A percentile compares a stretch with the other conserved stretches of the same genome.
phyloP scores from a whole-genome alignment of 169 alveolate species.

The Theileria parva region DNA sequence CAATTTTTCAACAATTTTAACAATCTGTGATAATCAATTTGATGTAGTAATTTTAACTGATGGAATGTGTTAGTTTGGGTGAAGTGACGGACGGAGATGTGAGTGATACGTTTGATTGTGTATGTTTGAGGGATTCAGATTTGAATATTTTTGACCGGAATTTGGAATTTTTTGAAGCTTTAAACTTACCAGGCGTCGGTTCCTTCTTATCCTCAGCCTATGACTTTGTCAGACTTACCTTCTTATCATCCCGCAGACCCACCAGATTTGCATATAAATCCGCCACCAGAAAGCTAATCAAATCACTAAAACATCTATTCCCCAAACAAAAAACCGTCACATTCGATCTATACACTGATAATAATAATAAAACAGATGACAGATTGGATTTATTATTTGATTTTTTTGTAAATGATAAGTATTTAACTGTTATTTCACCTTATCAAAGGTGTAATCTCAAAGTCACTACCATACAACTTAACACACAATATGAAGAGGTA shows the following conservation, averaged over 20 bases:
- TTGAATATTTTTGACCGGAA: neutral
- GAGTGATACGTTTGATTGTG: neutral
- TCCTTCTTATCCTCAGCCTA: neutral
- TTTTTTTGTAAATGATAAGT: conserved; percentile 1
- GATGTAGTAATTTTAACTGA: neutral
- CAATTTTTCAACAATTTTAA: neutral
- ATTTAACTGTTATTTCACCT: neutral
- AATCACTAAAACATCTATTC: neutral
- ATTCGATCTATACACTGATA: neutral
- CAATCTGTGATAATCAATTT: neutral
- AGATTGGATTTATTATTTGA: neutral
- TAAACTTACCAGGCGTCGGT: neutral
- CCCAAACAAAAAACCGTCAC: neutral
- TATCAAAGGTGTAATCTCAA: neutral
- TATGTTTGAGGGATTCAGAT: neutral
- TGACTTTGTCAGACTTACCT: neutral
- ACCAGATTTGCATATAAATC: neutral
- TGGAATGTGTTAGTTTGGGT: neutral
- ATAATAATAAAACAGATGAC: neutral
- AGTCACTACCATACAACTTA: neutral
- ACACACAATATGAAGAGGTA: neutral
- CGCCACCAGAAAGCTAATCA: neutral
- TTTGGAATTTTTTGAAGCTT: neutral
- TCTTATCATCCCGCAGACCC: neutral
- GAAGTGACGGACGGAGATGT: neutral